Base-by-base conservation (phyloP, 257 asterid genomes). In the Fraxinus quadrangulata region DNA sequence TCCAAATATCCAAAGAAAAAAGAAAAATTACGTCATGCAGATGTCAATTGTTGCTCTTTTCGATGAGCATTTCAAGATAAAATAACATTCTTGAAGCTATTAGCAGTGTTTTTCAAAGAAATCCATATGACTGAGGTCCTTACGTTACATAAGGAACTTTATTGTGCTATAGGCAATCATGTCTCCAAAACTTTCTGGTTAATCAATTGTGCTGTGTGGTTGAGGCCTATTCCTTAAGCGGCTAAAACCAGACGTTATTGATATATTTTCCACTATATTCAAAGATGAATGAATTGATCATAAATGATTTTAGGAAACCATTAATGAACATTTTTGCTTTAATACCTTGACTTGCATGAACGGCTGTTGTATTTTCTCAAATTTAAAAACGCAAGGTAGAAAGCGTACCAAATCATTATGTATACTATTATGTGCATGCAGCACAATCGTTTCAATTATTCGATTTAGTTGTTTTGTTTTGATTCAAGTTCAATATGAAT, bases 351-450 rank as follows among this genome's bases (percentile, higher is more conserved):
- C 23, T 31, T 14, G 11, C n/a, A 67, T 13, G 37, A 5, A 24
- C 12, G 17, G 16, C 42, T 33, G 67, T 5, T 65, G 45, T 24
- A 16, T 24, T 72, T 37, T 2, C 31, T 1, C 5, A 71, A 73
- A 72, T 68, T 56, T 16, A 49, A 28, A 37, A 75, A 74, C 49
- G 68, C 3, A 71, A 59, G 71, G 68, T 67, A 76, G 76, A 78
- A 76, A 24, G 13, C 16, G 23, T 89, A 93, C 97, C 98, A 89
- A 78, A 84, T 90, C 34, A 31, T 31, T 31, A 3, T 3, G 3
- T 31, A 31, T 31, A 31, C 5, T 31, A 3, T 31, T 3, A 31
- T 31, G 34, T 31, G 34, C 34, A 31, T 31, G 34, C 3, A 31
- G 34, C 34, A 31, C 34, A 31, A 31, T 31, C 34, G 34, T 5